Percentiles rank a stretch among this genome's conserved stretches.
Conservation (phyloP, 495 filamentous ascomycete genomes). For the Podospora tetraspora region DNA sequence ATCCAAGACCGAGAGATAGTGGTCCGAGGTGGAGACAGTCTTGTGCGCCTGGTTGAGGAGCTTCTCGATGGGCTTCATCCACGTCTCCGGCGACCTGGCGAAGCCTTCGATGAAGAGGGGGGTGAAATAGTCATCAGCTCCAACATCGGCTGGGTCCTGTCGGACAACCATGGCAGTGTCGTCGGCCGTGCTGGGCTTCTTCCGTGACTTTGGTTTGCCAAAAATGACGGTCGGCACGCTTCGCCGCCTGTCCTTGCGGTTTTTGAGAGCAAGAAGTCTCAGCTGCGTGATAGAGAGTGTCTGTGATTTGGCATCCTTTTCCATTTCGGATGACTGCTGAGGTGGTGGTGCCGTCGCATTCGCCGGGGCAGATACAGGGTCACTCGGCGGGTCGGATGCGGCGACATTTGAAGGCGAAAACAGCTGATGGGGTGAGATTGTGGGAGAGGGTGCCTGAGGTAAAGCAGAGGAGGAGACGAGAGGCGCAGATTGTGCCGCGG, state of each 20-base stretch:
- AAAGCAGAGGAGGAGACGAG: background rate
- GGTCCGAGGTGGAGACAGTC: constrained; percentile 71
- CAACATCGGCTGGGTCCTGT: constrained; percentile 37
- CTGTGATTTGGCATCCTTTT: constrained; percentile 7
- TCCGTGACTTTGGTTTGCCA: constrained; percentile 47
- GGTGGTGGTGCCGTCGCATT: background rate
- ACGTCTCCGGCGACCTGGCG: constrained; percentile 49
- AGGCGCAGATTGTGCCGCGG: background rate
- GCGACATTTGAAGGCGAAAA: background rate
- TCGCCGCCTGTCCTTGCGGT: constrained; percentile 56
- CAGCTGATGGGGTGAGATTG: background rate
- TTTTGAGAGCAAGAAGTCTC: constrained; percentile 51
- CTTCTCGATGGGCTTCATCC: constrained; percentile 58
- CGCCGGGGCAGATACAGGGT: background rate
- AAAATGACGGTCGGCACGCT: constrained; percentile 79
- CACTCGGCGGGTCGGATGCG: background rate
- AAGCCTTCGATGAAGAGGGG: constrained; percentile 72
- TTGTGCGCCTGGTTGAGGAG: constrained; percentile 73
- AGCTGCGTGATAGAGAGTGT: constrained; percentile 39
- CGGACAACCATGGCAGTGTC: constrained; percentile 29
- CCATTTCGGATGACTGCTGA: background rate
- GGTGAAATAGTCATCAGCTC: constrained; percentile 68
- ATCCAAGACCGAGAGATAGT: constrained; percentile 70
- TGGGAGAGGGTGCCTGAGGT: background rate
- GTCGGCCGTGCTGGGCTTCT: constrained; percentile 21